Percentiles rank a stretch among this genome's conserved stretches.
Evolutionary conservation across 148 eudicot species (phyloP).

Genomic region (Rhododendron henanense): DNA sequence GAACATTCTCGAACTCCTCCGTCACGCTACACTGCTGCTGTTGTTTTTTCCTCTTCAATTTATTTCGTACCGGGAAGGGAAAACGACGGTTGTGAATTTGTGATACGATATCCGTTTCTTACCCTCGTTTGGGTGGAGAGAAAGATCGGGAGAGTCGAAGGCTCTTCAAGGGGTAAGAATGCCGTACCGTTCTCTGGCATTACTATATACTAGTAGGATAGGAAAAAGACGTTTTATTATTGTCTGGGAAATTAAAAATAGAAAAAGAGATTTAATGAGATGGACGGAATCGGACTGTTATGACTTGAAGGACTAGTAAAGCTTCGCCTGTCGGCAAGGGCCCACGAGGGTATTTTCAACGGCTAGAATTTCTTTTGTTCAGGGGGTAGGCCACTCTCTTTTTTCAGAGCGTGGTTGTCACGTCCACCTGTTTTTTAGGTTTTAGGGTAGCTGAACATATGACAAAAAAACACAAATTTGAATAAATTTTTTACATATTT

Average conservation of each 20-base stretch:
- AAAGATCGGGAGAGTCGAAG: neutral
- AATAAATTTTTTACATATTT: no score
- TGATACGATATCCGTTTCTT: neutral
- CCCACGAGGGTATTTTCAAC: neutral
- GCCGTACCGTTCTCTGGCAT: no score
- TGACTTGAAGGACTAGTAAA: neutral
- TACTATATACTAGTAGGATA: no score
- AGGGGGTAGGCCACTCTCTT: neutral
- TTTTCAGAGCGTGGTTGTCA: neutral
- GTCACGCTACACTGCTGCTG: neutral
- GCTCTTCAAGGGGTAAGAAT: neutral
- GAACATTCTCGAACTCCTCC: constrained; percentile 3
- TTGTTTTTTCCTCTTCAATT: no score
- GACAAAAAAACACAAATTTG: no score
- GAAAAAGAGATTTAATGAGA: neutral
- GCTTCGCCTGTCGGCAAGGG: neutral
- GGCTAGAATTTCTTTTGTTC: neutral
- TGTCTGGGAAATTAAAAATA: neutral
- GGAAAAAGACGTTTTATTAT: neutral
- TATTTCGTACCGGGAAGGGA: no score
- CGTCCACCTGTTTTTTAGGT: neutral
- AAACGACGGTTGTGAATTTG: neutral
- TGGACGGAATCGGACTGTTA: neutral
- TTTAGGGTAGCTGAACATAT: neutral
- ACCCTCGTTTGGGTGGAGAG: neutral